Base-by-base conservation (phyloP, 768 basidiomycete species). In the Lactarius trivialis region DNA sequence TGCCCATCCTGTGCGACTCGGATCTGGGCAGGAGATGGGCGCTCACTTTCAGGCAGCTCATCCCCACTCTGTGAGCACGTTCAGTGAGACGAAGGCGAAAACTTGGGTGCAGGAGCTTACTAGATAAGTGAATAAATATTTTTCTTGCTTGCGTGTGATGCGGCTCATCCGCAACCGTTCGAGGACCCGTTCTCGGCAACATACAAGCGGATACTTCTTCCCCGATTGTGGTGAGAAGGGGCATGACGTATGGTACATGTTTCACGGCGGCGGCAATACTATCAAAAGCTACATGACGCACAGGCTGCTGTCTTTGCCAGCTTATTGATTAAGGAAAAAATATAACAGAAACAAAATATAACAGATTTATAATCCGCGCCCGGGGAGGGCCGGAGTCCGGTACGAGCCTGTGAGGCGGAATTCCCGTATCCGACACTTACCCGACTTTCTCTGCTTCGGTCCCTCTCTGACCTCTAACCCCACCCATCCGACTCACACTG, bases 51-150 rank as follows among this genome's bases (percentile, higher is more conserved):
- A 3, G 24, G 51, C 3, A 26, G 26, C 4, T 37, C 59, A 39
- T 19, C 64, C 11, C 41, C 21, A 56, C 19, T 65, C 43, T 60
- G 67, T 26, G 0, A 8, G 7, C 1, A 14, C 26, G 24, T 30
- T 30, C 6, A 7, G 48, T 24, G 26, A 7, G 49, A 14, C 17
- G 3, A 30, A 51, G 7, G 6, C 24, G 6, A 24, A 53, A 21
- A 34, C 19, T 5, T 5, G 3, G n/a, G 7, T 12, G 4, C 4
- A 3, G 53, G n/a, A 9, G 2, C 68, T 5, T 66, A 78, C 77
- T 48, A 78, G 60, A 64, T 78, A 70, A 63, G 75, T 70, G 65
- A 76, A 78, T 1, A 79, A 67, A n/a, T n/a, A 56, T 77, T 76
- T 41, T 73, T 74, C 19, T 41, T 37, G 48, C 50, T 36, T 19